These are phyloP conservation scores for Sugiyamaella qingdaonensis DNA, from an alignment of 805 yeast genomes.

Conservation along the genomic window DNA sequence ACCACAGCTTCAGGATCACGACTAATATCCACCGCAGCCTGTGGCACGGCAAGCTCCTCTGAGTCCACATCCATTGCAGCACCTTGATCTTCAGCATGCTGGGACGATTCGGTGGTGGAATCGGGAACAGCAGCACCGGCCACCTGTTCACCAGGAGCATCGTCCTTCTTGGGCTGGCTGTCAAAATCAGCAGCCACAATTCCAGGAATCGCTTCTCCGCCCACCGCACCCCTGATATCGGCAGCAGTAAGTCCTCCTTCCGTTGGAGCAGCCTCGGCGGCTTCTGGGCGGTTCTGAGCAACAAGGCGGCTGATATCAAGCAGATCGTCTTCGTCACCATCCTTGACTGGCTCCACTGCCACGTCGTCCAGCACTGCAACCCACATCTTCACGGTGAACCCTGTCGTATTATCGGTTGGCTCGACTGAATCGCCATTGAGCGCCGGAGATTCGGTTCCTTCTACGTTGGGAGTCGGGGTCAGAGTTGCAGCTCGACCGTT, in stretches of 20 bases:
- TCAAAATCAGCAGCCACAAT: conserved; percentile 24
- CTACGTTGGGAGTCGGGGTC: conserved; percentile 5
- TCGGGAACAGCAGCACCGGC: conserved; percentile 7
- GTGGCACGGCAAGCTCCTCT: background rate
- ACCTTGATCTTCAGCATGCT: background rate
- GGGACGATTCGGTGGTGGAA: conserved; percentile 11
- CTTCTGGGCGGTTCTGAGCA: conserved; percentile 13
- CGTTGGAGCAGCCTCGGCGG: conserved; percentile 19
- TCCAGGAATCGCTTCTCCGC: conserved; percentile 46
- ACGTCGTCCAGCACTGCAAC: conserved; percentile 19
- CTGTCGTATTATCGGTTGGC: conserved; percentile 22
- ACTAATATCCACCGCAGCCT: no score
- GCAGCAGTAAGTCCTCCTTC: conserved; percentile 39
- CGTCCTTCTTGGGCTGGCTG: conserved; percentile 26
- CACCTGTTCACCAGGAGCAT: conserved; percentile 12
- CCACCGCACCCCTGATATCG: conserved; percentile 55
- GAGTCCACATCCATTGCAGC: background rate
- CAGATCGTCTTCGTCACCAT: conserved; percentile 41
- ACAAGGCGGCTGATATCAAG: conserved; percentile 42
- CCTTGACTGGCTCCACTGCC: conserved; percentile 23
- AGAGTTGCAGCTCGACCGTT: background rate
- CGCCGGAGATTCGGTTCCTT: conserved; percentile 7
- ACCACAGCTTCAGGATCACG: no score
- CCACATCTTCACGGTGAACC: conserved; percentile 36
- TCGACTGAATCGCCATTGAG: conserved; percentile 13